Percentiles rank a stretch among this genome's conserved stretches.
These are phyloP conservation scores for Monotropa hypopitys DNA, from an alignment of 179 eudicot species.

Conservation along the genomic window DNA sequence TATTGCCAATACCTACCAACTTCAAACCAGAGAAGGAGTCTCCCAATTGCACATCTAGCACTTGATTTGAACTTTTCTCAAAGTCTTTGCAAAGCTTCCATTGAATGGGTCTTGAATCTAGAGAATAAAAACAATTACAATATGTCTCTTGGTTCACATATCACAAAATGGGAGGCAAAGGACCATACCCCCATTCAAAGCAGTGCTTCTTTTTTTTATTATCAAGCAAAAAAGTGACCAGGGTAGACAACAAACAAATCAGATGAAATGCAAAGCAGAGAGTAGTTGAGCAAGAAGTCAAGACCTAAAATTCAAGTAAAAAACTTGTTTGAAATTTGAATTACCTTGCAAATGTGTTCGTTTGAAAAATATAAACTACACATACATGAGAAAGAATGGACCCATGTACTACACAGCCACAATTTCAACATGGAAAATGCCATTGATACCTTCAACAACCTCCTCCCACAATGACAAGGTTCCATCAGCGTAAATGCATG, in stretches of 20 bases:
- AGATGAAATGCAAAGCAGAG: neutral
- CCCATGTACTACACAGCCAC: neutral
- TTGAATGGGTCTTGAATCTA: slow-evolving; percentile 41
- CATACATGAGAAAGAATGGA: neutral
- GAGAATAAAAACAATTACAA: slow-evolving; percentile 1
- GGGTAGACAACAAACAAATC: neutral
- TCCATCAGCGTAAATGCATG: slow-evolving; percentile 65
- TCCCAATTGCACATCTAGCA: slow-evolving; percentile 70
- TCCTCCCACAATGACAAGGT: slow-evolving; percentile 87
- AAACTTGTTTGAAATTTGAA: neutral
- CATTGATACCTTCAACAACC: slow-evolving; percentile 43
- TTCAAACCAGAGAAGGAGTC: slow-evolving; percentile 49
- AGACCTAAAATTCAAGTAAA: neutral
- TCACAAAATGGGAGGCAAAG: neutral
- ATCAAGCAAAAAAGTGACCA: neutral
- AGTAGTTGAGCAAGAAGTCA: neutral
- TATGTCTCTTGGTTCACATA: neutral
- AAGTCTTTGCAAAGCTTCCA: slow-evolving; percentile 77
- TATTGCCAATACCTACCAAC: slow-evolving; percentile 41
- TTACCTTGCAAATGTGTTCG: neutral
- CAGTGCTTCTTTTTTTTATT: neutral
- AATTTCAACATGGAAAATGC: slow-evolving; percentile 3
- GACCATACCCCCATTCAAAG: neutral
- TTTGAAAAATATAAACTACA: neutral
- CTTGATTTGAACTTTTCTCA: slow-evolving; percentile 34